Evolutionary conservation across 2,329 filamentous ascomycete genomes (phyloP).

Genomic region (Hyphodiscus sp.): DNA sequence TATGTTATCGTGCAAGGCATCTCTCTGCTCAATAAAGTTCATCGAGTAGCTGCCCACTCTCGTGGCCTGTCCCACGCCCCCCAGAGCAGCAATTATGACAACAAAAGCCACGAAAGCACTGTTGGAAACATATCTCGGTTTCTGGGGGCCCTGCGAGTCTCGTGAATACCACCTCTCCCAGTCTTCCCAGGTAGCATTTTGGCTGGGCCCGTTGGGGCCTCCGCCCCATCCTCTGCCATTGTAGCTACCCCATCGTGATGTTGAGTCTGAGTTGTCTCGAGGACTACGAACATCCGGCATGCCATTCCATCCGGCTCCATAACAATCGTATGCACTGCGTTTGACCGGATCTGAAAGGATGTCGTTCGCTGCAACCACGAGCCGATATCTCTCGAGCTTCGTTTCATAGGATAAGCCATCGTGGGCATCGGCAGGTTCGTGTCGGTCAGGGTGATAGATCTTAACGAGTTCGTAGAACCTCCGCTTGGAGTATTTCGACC

Average conservation of each 20-base stretch:
- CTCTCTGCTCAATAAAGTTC: slow-evolving; percentile 58
- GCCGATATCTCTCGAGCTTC: slow-evolving; percentile 81
- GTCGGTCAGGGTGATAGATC: slow-evolving; percentile 85
- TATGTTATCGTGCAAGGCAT: slow-evolving; percentile 58
- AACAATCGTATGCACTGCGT: slow-evolving; percentile 73
- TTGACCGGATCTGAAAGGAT: slow-evolving; percentile 78
- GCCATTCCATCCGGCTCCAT: slow-evolving; percentile 72
- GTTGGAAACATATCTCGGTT: slow-evolving; percentile 67
- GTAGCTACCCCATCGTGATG: slow-evolving; percentile 16
- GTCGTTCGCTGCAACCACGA: slow-evolving; percentile 81
- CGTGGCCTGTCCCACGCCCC: slow-evolving; percentile 65
- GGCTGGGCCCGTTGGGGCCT: slow-evolving; percentile 39
- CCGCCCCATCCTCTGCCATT: slow-evolving; percentile 22
- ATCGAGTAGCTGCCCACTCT: slow-evolving; percentile 58
- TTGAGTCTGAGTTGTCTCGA: slow-evolving; percentile 24
- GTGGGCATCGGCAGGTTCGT: slow-evolving; percentile 32
- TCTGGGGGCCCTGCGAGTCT: slow-evolving; percentile 40
- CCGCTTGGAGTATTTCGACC: slow-evolving; percentile 70
- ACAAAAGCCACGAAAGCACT: slow-evolving; percentile 71
- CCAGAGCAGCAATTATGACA: slow-evolving; percentile 60
- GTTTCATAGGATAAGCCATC: slow-evolving; percentile 49
- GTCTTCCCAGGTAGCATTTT: slow-evolving; percentile 96
- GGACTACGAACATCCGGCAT: slow-evolving; percentile 31
- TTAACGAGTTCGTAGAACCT: slow-evolving; percentile 91
- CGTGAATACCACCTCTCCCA: slow-evolving; percentile 76